Percentiles rank a stretch among this genome's conserved stretches.
Conservation (phyloP, 139 green algal genomes). For the Eudorina sp. region DNA sequence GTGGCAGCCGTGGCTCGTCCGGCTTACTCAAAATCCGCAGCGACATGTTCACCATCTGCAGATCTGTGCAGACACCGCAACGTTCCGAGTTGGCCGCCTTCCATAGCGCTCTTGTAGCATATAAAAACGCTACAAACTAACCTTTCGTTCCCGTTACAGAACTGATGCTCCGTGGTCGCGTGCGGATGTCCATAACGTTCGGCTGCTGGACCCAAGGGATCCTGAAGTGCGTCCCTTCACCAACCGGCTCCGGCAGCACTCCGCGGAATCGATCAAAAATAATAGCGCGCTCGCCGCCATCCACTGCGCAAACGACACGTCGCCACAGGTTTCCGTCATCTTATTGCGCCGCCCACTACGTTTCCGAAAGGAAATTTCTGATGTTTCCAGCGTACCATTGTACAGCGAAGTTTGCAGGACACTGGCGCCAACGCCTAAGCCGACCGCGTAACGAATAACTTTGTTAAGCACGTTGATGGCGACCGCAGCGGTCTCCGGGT, state of each 20-base stretch:
- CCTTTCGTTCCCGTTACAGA: conserved; percentile 99
- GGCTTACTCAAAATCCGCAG: conserved; percentile 96
- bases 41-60: conserved; percentile 99
- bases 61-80: conserved; percentile 75
- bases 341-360: background rate
- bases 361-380: background rate
- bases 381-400: conserved; percentile 70
- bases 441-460: conserved; percentile 85
- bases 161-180: conserved; percentile 91
- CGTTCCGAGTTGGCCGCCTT: too few relatives aligned
- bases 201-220: conserved; percentile 94
- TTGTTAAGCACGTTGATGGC: conserved; percentile 76
- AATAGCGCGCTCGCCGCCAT: conserved; percentile 96
- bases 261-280: conserved; percentile 97
- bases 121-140: conserved; percentile 51
- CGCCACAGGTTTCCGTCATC: background rate
- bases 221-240: conserved; percentile 95
- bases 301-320: conserved; percentile 79
- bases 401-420: conserved; percentile 88
- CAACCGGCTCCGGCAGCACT: conserved; percentile 82
- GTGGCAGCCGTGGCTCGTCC: conserved; percentile 80
- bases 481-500: conserved; percentile 42
- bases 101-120: background rate
- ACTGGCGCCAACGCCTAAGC: conserved; percentile 80
- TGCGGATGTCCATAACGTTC: conserved; percentile 97